Evolutionary conservation across 768 basidiomycete genomes (phyloP).

Genomic region (Kondoa malvinella): DNA sequence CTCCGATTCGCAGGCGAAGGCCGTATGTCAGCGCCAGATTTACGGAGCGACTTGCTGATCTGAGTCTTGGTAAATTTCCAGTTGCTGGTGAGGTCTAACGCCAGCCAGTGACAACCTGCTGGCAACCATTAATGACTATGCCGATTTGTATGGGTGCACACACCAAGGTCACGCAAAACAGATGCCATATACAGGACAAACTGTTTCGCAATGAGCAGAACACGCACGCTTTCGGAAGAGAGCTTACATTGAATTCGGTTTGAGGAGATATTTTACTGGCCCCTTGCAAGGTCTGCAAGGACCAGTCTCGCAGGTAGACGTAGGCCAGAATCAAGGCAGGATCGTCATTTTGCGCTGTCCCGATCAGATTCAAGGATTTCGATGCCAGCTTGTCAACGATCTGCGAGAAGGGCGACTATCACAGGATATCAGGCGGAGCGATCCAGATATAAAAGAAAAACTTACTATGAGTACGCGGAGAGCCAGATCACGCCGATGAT

Average conservation of each 20-base stretch:
- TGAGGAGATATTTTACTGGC: constrained; percentile 75
- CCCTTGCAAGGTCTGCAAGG: constrained; percentile 80
- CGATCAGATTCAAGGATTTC: constrained; percentile 42
- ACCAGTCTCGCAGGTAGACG: constrained; percentile 72
- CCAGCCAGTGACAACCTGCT: constrained; percentile 83
- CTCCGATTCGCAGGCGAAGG: background rate
- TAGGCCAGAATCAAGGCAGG: constrained; percentile 80
- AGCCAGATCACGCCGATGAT: constrained; percentile 70
- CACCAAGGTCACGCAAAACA: constrained; percentile 88
- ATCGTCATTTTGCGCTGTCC: constrained; percentile 79
- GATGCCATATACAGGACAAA: constrained; percentile 89
- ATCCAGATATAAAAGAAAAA: constrained; percentile 13
- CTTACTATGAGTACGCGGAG: constrained; percentile 77
- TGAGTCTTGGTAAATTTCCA: constrained; percentile 72
- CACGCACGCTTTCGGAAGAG: background rate
- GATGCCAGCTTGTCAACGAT: constrained; percentile 13
- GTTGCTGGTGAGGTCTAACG: constrained; percentile 67
- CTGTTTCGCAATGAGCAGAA: constrained; percentile 6
- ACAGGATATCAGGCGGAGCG: background rate
- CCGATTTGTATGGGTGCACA: constrained; percentile 23
- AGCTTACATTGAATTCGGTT: constrained; percentile 55
- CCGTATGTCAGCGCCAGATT: background rate
- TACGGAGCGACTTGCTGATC: background rate
- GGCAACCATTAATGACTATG: background rate
- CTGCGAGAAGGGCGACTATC: constrained; percentile 25